Percentiles rank a stretch among this genome's conserved stretches.
Conservation (phyloP, 148 eudicot species). For the Amaranthus cruentus region DNA sequence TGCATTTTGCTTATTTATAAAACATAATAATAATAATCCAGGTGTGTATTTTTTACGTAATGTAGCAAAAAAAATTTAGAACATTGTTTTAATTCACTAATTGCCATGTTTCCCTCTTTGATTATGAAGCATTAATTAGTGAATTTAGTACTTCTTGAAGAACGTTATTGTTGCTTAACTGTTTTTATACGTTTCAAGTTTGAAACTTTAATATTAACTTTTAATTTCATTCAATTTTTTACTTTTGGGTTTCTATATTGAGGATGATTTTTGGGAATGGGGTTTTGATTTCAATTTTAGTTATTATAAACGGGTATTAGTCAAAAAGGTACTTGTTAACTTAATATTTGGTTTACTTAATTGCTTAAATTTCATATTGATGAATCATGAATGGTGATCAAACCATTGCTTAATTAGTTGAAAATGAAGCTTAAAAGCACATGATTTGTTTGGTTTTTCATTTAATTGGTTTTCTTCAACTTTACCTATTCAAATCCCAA, state of each 20-base stretch:
- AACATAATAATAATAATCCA: no score
- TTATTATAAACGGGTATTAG: constrained; percentile 2
- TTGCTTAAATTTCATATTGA: background rate
- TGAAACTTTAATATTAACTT: background rate
- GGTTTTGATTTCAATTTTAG: background rate
- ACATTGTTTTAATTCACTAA: constrained; percentile 5
- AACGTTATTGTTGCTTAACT: constrained; percentile 12
- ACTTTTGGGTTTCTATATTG: background rate
- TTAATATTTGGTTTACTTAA: constrained; percentile 11
- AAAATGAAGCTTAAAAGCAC: constrained; percentile 7
- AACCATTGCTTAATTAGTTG: constrained; percentile 13
- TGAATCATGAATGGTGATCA: constrained; percentile 6
- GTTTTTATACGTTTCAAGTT: constrained; percentile 7
- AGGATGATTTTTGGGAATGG: constrained; percentile 15
- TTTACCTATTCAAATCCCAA: background rate
- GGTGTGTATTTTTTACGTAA: background rate
- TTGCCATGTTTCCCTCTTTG: background rate
- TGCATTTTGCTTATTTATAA: background rate
- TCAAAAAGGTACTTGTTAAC: constrained; percentile 26
- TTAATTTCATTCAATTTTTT: background rate
- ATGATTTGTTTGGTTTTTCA: background rate
- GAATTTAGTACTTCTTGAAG: background rate
- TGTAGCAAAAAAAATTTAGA: constrained; percentile 1
- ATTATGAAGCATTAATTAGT: constrained; percentile 3
- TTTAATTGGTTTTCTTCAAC: constrained; percentile 7